These are phyloP conservation scores for Cutaneotrichosporon mucoides DNA, from an alignment of 1,284 basidiomycete species.

Conservation along the genomic window DNA sequence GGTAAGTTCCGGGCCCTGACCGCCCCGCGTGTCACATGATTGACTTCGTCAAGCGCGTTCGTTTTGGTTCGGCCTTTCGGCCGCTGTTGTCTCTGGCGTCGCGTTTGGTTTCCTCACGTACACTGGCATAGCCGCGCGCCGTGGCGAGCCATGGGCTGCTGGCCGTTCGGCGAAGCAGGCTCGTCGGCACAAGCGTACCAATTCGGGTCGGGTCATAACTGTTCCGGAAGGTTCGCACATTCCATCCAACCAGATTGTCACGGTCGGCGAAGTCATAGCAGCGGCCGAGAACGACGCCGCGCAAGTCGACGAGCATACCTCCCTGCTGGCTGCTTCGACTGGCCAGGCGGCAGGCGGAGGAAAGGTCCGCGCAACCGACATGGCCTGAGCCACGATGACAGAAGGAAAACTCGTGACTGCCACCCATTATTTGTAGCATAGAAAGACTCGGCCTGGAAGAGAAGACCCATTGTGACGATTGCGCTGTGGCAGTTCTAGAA, in stretches of 20 bases:
- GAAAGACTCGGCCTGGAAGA: neutral
- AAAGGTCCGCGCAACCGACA: constrained; percentile 13
- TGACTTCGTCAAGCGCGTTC: constrained; percentile 30
- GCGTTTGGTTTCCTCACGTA: constrained; percentile 42
- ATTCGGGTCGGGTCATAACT: constrained; percentile 42
- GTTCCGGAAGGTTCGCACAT: constrained; percentile 42
- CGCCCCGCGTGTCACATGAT: neutral
- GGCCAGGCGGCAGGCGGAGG: constrained; percentile 10
- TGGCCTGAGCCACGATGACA: neutral
- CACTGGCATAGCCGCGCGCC: constrained; percentile 46
- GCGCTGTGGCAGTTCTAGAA: too few relatives aligned
- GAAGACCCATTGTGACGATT: neutral
- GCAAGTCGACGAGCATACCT: constrained; percentile 34
- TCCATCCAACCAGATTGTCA: constrained; percentile 37
- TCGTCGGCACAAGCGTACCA: constrained; percentile 42
- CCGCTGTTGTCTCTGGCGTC: constrained; percentile 36
- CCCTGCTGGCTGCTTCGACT: constrained; percentile 26
- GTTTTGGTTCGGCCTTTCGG: constrained; percentile 42
- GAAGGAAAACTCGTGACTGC: too few relatives aligned
- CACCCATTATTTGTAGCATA: constrained; percentile 2
- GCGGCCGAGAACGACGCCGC: constrained; percentile 19
- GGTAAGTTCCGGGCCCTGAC: constrained; percentile 19
- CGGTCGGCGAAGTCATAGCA: constrained; percentile 40
- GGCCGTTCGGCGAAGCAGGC: constrained; percentile 42
- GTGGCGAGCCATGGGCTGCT: constrained; percentile 48